phyloP scores from a whole-genome alignment of 805 yeast species.

The Candida sanyiensis region DNA sequence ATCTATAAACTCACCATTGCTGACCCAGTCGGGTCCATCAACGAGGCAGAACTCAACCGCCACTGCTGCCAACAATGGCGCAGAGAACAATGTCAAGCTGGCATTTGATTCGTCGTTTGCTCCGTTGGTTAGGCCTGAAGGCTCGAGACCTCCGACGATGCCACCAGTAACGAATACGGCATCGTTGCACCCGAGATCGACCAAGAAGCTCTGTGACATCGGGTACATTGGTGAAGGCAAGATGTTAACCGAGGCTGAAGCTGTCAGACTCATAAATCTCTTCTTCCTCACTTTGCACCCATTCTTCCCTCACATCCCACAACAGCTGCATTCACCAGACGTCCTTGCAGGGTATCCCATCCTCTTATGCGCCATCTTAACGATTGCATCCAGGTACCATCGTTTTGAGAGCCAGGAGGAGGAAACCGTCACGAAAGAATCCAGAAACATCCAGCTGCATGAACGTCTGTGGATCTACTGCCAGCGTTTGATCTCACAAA shows the following conservation, averaged over 20 bases:
- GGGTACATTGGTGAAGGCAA: slow-evolving; percentile 57
- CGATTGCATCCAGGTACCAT: slow-evolving; percentile 77
- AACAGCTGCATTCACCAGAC: slow-evolving; percentile 59
- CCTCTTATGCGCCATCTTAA: slow-evolving; percentile 70
- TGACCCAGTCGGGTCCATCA: neutral
- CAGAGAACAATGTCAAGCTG: neutral
- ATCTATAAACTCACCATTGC: slow-evolving; percentile 9
- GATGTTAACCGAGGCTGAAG: slow-evolving; percentile 58
- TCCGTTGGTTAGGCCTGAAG: slow-evolving; percentile 24
- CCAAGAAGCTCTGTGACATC: slow-evolving; percentile 45
- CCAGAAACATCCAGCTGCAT: slow-evolving; percentile 58
- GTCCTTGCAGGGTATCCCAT: slow-evolving; percentile 75
- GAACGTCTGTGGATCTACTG: slow-evolving; percentile 80
- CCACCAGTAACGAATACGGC: slow-evolving; percentile 30
- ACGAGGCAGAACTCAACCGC: slow-evolving; percentile 12
- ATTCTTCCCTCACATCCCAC: slow-evolving; percentile 82
- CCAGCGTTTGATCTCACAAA: slow-evolving; percentile 72
- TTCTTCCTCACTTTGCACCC: slow-evolving; percentile 83
- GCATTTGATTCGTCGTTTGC: slow-evolving; percentile 13
- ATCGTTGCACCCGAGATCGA: slow-evolving; percentile 29
- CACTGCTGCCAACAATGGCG: neutral
- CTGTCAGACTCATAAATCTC: slow-evolving; percentile 47
- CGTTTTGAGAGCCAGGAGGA: slow-evolving; percentile 39
- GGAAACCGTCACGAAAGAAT: slow-evolving; percentile 27
- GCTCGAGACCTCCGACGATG: slow-evolving; percentile 19